A percentile compares a stretch with the other conserved stretches of the same genome.
Evolutionary conservation across 2,329 filamentous ascomycete genomes (phyloP).

Genomic region (Penicillium sp.): DNA sequence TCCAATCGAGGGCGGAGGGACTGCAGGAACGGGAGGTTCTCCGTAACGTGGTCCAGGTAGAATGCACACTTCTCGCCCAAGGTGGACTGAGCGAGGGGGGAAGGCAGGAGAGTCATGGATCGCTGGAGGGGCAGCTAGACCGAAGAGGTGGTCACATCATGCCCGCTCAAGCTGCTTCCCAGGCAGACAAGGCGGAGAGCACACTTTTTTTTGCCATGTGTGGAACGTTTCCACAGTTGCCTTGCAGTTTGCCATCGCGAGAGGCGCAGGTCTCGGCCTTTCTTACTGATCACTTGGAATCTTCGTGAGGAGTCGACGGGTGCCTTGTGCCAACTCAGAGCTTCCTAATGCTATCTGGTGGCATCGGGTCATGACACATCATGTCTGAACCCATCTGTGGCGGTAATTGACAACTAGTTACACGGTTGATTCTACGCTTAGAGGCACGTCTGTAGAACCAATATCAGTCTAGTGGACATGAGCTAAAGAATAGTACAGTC

Average conservation of each 20-base stretch:
- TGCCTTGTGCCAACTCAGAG: background rate
- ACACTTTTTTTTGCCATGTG: slow-evolving; percentile 22
- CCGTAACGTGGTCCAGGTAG: slow-evolving; percentile 37
- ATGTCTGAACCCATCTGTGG: background rate
- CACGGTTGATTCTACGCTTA: background rate
- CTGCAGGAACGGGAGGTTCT: slow-evolving; percentile 32
- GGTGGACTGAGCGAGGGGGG: slow-evolving; percentile 37
- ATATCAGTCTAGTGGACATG: too few relatives aligned
- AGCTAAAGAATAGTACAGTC: too few relatives aligned
- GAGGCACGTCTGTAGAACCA: too few relatives aligned
- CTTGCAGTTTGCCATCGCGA: background rate
- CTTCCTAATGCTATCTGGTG: background rate
- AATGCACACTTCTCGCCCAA: slow-evolving; percentile 42
- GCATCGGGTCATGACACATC: background rate
- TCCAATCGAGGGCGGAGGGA: slow-evolving; percentile 33
- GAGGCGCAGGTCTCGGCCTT: background rate
- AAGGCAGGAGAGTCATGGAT: slow-evolving; percentile 42
- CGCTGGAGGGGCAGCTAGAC: slow-evolving; percentile 14
- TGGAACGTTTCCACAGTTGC: slow-evolving; percentile 1
- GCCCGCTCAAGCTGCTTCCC: slow-evolving; percentile 4
- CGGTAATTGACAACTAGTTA: background rate
- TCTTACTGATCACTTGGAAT: background rate
- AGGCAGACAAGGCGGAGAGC: slow-evolving; percentile 29
- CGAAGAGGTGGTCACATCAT: slow-evolving; percentile 18
- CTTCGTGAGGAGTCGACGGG: background rate